Evolutionary conservation across 768 basidiomycete species (phyloP), one percentile per base, ranked within the genome.

Genomic region (Boletellus ananiceps): DNA sequence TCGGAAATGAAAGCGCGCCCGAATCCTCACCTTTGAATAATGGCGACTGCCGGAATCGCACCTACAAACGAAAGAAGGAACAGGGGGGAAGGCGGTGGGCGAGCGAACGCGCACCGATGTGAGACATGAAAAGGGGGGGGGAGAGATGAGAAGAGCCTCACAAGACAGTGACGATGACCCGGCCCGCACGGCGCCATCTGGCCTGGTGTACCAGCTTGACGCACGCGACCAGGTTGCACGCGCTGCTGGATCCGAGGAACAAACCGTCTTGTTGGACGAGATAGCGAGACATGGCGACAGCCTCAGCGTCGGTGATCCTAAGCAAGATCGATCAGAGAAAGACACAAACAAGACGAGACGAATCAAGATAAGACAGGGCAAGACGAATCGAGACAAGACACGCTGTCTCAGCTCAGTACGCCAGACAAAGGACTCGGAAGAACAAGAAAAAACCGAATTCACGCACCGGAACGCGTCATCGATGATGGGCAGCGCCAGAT

Each of bases 181-280:
- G 78, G 4, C 88, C 84, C 5, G 29, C 7, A 7, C 77, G 75
- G 25, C 72, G 71, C 83, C 83, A 86, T 12, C 80, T 78, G 74
- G 81, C 75, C 61, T 80, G 79, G 57, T 82, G 83, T 2, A 79
- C 83, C 14, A 94, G 72, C 59, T 87, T 85, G 40, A 96, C 78
- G 57, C 89, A 92, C 2, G 95, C 89, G n/a, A 96, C 81, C 34
- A 99, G 76, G 62, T 98, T 99, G 64, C 93, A 94, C 0, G 96
- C 95, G 59, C 91, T 94, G 51, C 92, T 95, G 0, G 94, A 97
- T 13, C 96, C 96, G 25, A 98, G 74, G 71, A 94, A 98, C 23
- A 99, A 73, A 0, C 96, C 96, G 56, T 98, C 95, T 47, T 89
- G 74, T 43, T 85, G 74, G 4, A 96, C 92, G 16, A 99, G 79